Conservation (phyloP, 73 alveolate species). For the Strombidium stylifer region DNA sequence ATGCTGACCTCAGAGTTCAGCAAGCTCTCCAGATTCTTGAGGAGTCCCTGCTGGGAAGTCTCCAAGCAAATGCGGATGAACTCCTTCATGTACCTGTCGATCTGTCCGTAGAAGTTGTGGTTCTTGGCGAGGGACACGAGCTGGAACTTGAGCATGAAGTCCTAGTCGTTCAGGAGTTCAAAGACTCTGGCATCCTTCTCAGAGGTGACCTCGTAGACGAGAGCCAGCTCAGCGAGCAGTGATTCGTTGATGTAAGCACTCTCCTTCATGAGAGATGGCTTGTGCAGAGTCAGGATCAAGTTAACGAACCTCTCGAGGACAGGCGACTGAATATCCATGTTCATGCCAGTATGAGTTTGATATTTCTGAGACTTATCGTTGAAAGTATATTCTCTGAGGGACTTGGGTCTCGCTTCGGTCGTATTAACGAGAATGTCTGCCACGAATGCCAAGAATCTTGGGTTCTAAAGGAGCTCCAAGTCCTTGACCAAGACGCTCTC, state of each 20-base stretch:
- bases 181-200: neutral
- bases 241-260: neutral
- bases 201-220: neutral
- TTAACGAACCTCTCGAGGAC: neutral
- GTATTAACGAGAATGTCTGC: no score
- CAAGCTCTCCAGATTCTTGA: constrained; percentile 12
- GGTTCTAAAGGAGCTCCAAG: no score
- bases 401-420: no score
- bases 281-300: neutral
- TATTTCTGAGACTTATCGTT: no score
- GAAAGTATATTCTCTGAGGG: no score
- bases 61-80: neutral
- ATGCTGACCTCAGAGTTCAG: neutral
- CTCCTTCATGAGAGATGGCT: neutral
- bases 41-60: neutral
- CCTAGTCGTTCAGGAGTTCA: neutral
- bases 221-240: neutral
- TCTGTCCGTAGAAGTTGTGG: constrained; percentile 7
- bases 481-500: no score
- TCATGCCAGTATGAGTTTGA: no score
- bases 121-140: constrained; percentile 21
- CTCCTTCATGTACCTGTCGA: constrained; percentile 24
- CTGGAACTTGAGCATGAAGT: neutral
- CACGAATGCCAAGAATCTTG: no score
- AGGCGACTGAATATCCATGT: neutral